Percentiles rank a stretch among this genome's conserved stretches.
These are phyloP conservation scores for Apiotrichum sp. DNA, from an alignment of 1,284 basidiomycete species.

Conservation along the genomic window DNA sequence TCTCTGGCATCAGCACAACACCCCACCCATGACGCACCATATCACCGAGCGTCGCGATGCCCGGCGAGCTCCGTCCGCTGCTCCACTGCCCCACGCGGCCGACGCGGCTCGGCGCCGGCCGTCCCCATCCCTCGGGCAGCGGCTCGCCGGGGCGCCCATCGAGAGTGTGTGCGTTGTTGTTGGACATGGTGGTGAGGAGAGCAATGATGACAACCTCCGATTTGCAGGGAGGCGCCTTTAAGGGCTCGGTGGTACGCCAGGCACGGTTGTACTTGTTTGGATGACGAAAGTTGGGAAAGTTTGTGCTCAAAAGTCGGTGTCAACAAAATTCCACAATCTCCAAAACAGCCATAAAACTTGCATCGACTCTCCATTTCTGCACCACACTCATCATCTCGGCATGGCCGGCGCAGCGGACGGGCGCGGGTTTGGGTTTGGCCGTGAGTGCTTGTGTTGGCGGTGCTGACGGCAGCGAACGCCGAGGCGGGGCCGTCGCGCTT, in stretches of 20 bases:
- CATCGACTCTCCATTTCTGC: not conserved
- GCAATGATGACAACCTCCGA: not conserved
- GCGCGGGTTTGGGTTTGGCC: not conserved
- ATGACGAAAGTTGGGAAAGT: no score
- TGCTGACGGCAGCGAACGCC: not conserved
- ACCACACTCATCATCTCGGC: no score
- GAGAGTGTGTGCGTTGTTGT: constrained; percentile 23
- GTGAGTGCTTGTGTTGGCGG: not conserved
- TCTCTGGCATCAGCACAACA: constrained; percentile 1
- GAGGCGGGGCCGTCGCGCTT: not conserved
- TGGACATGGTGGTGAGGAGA: not conserved
- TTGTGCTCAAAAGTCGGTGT: no score
- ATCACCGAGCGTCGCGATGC: constrained; percentile 14
- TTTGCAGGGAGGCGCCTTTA: not conserved
- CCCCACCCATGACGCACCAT: constrained; percentile 9
- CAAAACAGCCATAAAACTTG: no score
- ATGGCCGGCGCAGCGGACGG: not conserved
- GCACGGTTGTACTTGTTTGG: no score
- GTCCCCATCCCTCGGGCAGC: constrained; percentile 41
- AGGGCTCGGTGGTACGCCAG: no score
- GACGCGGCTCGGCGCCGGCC: constrained; percentile 1
- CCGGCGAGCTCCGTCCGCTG: no score
- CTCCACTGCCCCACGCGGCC: constrained; percentile 1
- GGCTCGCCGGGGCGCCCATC: constrained; percentile 26
- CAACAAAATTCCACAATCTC: not conserved